Conservation (phyloP, 208 protist species). For the Tritrichomonas musculus region DNA sequence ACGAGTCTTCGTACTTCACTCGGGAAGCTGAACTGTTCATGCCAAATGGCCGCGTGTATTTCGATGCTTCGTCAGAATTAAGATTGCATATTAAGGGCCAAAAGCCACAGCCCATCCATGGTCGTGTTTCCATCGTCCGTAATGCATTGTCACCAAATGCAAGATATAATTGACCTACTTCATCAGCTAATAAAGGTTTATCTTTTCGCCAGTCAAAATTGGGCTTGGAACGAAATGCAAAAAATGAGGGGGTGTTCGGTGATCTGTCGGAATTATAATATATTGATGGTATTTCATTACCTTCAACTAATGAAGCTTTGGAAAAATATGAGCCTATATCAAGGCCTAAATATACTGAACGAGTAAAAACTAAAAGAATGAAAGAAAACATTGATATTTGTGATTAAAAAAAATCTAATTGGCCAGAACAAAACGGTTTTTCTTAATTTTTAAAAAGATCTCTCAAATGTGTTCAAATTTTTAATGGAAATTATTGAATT, state of each 20-base stretch:
- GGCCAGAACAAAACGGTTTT: no score
- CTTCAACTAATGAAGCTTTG: not conserved
- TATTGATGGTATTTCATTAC: not conserved
- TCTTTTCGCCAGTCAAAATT: not conserved
- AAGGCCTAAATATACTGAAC: not conserved
- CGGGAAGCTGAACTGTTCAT: not conserved
- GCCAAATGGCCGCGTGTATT: not conserved
- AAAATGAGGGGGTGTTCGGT: not conserved
- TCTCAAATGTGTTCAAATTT: no score
- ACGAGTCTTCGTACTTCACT: not conserved
- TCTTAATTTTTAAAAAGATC: no score
- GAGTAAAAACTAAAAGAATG: not conserved
- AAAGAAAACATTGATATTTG: no score
- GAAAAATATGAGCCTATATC: not conserved
- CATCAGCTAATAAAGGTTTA: not conserved
- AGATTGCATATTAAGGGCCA: not conserved
- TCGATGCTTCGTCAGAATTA: not conserved
- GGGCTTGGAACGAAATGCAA: not conserved
- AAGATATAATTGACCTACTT: not conserved
- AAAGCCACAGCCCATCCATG: not conserved
- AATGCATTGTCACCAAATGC: not conserved
- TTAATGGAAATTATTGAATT: no score
- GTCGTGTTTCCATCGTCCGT: not conserved
- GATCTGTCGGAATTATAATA: not conserved
- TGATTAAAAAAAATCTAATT: no score